phyloP scores from a whole-genome alignment of 352 stramenopile species.

The Phytophthora cactorum region DNA sequence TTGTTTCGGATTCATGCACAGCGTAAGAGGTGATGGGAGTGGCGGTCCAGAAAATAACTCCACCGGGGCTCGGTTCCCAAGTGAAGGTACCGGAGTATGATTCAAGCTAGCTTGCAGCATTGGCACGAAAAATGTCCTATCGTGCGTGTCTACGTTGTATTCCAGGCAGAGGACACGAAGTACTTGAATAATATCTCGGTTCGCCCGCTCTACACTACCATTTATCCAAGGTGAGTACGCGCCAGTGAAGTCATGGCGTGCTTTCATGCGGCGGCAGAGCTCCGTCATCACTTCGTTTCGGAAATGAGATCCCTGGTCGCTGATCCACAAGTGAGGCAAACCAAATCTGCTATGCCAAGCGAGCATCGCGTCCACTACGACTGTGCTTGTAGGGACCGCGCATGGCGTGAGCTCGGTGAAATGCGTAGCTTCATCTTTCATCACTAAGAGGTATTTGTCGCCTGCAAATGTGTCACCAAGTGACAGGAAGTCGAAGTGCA shows the following conservation, averaged over 20 bases:
- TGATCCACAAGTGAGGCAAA: background rate
- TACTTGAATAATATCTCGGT: too few species aligned
- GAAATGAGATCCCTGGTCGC: background rate
- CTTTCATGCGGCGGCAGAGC: too few species aligned
- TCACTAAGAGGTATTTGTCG: background rate
- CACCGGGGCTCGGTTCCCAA: background rate
- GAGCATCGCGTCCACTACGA: background rate
- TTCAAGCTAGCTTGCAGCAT: constrained; percentile 1
- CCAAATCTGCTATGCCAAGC: background rate
- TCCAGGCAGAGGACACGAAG: too few species aligned
- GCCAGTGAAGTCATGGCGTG: too few species aligned
- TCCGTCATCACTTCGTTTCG: background rate
- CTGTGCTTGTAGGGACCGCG: background rate
- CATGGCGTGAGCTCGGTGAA: background rate
- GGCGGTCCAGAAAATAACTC: background rate
- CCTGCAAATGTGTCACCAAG: constrained; percentile 9
- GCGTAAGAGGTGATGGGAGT: background rate
- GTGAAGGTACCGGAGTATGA: background rate
- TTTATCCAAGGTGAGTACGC: too few species aligned
- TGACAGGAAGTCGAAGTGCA: constrained; percentile 12
- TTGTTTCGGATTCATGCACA: background rate
- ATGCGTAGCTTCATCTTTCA: background rate
- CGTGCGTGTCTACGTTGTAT: background rate
- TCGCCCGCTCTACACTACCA: too few species aligned
- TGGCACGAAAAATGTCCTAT: constrained; percentile 2